Evolutionary conservation across 345 rosid genomes (phyloP).

Genomic region (Eucalyptus marginata): DNA sequence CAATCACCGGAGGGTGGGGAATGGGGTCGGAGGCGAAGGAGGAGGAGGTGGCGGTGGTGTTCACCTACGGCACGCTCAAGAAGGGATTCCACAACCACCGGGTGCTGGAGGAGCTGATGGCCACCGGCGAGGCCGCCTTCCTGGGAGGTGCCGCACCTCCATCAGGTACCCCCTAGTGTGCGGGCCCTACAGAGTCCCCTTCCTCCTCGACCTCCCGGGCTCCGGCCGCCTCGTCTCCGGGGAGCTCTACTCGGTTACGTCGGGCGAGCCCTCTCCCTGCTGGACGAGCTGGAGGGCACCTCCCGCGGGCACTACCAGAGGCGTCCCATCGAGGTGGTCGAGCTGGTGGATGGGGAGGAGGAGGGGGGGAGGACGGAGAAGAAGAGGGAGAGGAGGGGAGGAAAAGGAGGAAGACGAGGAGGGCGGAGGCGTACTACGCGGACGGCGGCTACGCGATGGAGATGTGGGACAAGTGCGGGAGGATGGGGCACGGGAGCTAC

Average conservation of each 20-base stretch:
- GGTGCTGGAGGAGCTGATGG: slow-evolving; percentile 57
- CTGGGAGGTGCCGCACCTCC: slow-evolving; percentile 26
- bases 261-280: slow-evolving; percentile 29
- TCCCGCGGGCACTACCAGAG: slow-evolving; percentile 46
- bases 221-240: slow-evolving; percentile 49
- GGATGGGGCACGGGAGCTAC: slow-evolving; percentile 27
- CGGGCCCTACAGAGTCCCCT: slow-evolving; percentile 79
- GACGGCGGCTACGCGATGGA: slow-evolving; percentile 44
- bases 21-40: not conserved
- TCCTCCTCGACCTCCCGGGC: slow-evolving; percentile 70
- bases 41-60: slow-evolving; percentile 12
- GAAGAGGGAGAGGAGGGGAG: not conserved
- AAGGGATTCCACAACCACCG: slow-evolving; percentile 64
- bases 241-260: slow-evolving; percentile 66
- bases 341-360: not conserved
- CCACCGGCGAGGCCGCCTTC: slow-evolving; percentile 57
- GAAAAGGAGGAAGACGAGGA: not conserved
- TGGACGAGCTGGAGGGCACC: slow-evolving; percentile 78
- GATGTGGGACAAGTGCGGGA: slow-evolving; percentile 47
- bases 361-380: not conserved
- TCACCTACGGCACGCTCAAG: slow-evolving; percentile 81
- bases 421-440: slow-evolving; percentile 59
- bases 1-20: not conserved
- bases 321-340: slow-evolving; percentile 17
- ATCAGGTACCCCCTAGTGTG: slow-evolving; percentile 63